Conservation (phyloP, 192 early-diverging fungal species). For the Coemansia sp. region DNA sequence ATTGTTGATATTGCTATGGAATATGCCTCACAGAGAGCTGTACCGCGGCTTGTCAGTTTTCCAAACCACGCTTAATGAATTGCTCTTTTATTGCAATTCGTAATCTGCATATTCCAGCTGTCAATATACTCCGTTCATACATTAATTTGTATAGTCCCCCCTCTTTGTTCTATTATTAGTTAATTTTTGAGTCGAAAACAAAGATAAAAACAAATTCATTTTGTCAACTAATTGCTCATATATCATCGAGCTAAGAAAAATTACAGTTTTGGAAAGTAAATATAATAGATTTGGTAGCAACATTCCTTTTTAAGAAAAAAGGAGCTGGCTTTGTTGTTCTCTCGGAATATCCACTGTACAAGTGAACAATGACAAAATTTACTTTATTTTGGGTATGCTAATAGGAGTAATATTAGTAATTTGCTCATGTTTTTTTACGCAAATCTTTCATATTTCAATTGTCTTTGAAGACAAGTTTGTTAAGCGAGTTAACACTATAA, state of each 20-base stretch:
- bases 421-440: background rate
- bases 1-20: slow-evolving; percentile 42
- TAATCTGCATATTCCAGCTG: slow-evolving; percentile 2
- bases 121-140: slow-evolving; percentile 1
- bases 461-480: slow-evolving; percentile 11
- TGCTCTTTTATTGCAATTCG: background rate
- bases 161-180: slow-evolving; percentile 2
- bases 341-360: background rate
- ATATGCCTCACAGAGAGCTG: slow-evolving; percentile 30
- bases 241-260: background rate
- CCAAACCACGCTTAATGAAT: slow-evolving; percentile 4
- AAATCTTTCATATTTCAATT: background rate
- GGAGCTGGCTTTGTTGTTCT: background rate
- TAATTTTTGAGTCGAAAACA: background rate
- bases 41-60: slow-evolving; percentile 38
- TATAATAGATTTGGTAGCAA: background rate
- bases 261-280: background rate
- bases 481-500: slow-evolving; percentile 13
- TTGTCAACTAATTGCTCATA: background rate
- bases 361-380: background rate
- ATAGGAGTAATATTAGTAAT: background rate
- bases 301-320: background rate
- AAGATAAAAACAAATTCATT: background rate
- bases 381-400: background rate
- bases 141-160: slow-evolving; percentile 1